Conservation (phyloP, 495 filamentous ascomycete genomes). For the Aspergillus avenaceus region DNA sequence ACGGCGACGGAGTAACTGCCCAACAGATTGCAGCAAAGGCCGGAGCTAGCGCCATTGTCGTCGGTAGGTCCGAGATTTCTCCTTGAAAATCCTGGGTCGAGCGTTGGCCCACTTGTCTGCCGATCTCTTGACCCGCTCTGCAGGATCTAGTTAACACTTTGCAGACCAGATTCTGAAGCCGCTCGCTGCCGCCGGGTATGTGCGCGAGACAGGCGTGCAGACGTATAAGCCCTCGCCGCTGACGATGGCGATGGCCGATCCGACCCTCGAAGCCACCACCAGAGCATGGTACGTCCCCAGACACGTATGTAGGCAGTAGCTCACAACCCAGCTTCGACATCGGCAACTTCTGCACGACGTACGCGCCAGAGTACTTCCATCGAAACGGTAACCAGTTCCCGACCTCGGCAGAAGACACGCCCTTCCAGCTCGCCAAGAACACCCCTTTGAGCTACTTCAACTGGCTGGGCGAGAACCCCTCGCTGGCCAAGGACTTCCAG, state of each 20-base stretch:
- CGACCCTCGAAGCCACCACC: conserved; percentile 11
- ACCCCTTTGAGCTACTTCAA: conserved; percentile 28
- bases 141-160: no score
- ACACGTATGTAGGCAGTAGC: background rate
- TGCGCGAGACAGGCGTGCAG: conserved; percentile 7
- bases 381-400: conserved; percentile 23
- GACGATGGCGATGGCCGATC: conserved; percentile 16
- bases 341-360: conserved; percentile 5
- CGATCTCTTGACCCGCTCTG: background rate
- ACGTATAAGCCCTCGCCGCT: conserved; percentile 15
- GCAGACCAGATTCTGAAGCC: conserved; percentile 15
- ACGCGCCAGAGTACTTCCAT: conserved; percentile 26
- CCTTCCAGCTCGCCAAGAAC: conserved; percentile 34
- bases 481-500: conserved; percentile 19
- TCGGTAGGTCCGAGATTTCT: conserved; percentile 7
- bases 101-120: background rate
- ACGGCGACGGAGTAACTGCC: conserved; percentile 1
- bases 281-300: conserved; percentile 11
- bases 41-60: conserved; percentile 11
- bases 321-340: conserved; percentile 14
- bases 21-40: conserved; percentile 12
- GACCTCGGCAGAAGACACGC: conserved; percentile 22
- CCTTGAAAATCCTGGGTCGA: background rate
- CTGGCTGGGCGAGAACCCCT: conserved; percentile 20
- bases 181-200: conserved; percentile 13